Conservation (phyloP, 805 yeast genomes). For the Saccharomycopsis sp. region DNA sequence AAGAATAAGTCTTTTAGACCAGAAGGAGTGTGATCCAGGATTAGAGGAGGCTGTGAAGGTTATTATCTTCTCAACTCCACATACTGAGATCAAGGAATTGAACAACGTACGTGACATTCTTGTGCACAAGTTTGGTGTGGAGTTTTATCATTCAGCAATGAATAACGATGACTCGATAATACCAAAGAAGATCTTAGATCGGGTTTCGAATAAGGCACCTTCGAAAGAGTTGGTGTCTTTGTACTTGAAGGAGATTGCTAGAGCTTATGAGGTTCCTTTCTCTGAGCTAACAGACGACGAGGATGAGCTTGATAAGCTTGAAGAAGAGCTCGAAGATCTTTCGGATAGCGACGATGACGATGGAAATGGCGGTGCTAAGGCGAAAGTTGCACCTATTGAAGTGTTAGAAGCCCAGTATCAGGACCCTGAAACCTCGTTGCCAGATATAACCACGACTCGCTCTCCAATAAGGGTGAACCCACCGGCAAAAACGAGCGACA, state of each 20-base stretch:
- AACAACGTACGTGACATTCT: constrained; percentile 54
- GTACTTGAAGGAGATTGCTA: constrained; percentile 75
- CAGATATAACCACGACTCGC: constrained; percentile 20
- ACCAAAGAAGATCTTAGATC: constrained; percentile 57
- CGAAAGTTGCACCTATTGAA: constrained; percentile 17
- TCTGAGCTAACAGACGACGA: constrained; percentile 41
- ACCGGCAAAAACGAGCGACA: constrained; percentile 37
- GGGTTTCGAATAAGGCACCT: constrained; percentile 68
- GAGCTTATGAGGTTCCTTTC: constrained; percentile 70
- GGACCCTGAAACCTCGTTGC: constrained; percentile 22
- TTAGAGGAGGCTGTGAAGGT: constrained; percentile 70
- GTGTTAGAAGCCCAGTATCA: constrained; percentile 21
- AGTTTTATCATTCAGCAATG: constrained; percentile 49
- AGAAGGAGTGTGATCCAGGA: constrained; percentile 44
- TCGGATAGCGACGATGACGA: constrained; percentile 29
- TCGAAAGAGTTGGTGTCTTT: constrained; percentile 53
- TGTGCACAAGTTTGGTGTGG: constrained; percentile 57
- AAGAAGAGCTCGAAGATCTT: constrained; percentile 23
- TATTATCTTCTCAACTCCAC: constrained; percentile 60
- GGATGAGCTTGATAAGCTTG: constrained; percentile 27
- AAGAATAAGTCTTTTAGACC: constrained; percentile 55
- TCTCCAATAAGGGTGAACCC: constrained; percentile 39
- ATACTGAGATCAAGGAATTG: constrained; percentile 73
- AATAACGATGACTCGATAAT: constrained; percentile 47
- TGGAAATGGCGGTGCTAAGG: constrained; percentile 29